Base-by-base conservation (phyloP, 2,329 filamentous ascomycete species). In the Pseudomassariella vexata region DNA sequence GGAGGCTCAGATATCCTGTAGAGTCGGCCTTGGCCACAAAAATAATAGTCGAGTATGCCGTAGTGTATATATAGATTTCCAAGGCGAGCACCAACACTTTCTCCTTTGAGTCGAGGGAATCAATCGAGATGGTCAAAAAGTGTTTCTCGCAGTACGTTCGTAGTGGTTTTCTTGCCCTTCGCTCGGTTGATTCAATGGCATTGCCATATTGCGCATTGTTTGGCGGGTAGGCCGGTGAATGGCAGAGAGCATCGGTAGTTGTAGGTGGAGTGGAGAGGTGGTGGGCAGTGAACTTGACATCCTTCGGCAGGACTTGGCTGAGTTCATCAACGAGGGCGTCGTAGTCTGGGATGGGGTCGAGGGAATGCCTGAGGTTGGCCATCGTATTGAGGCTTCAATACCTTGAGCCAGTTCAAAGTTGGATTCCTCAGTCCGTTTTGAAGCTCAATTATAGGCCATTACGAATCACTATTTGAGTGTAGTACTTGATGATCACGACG, bases 21-120 rank as follows among this genome's bases (percentile, higher is more conserved):
- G 92, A 95, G 62, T 98, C 92, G 29, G 92, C 92, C 60, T 98
- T 98, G 41, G 89, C 90, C 16, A 98, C 82, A 55, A 98, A 98
- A 33, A 96, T 73, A 4, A 85, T 95, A 2, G 84, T 94, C 16
- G 87, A 74, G 46, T 76, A 73, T 27, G 76, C 73, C 0, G 89
- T 95, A 1, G 79, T 84, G 60, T 94, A 98, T 38, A 98, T 74
- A 47, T 92, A 71, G 31, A 95, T 70, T 55, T 98, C 92, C 41
- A 98, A 72, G 11, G 84, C 90, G 37, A 94, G 80, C 7, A 90
- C 70, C 6, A 95, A 62, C 2, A 94, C 70, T 40, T 78, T 68
- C 12, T 52, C 57, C 5, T 47, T 40, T 3, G 35, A 36, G 12
- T 26, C 24, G 2, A 46, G 21, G 6, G 45, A 41, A 22, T 63